Percentiles rank a stretch among this genome's conserved stretches.
Conservation (phyloP, 345 rosid species). For the Moricandia moricandioides region DNA sequence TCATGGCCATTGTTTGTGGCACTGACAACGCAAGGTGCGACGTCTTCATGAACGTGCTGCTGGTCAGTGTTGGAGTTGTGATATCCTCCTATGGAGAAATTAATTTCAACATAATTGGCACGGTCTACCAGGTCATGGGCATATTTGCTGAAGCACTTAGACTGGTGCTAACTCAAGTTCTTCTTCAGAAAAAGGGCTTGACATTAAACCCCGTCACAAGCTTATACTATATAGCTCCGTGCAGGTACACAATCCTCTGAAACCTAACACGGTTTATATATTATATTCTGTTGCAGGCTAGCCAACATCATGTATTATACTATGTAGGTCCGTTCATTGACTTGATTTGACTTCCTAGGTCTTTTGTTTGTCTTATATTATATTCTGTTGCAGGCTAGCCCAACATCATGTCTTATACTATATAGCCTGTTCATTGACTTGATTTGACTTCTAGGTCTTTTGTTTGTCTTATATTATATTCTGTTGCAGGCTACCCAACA, state of each 20-base stretch:
- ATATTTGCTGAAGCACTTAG: conserved; percentile 50
- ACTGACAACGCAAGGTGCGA: conserved; percentile 91
- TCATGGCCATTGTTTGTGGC: conserved; percentile 83
- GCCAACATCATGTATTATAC: too few species aligned
- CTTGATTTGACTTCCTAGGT: too few species aligned
- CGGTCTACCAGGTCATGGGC: conserved; percentile 91
- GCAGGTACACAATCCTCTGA: conserved; percentile 60
- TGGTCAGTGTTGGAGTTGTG: conserved; percentile 96
- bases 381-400: too few species aligned
- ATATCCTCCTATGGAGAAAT: conserved; percentile 95
- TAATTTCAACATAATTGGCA: conserved; percentile 83
- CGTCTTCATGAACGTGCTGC: conserved; percentile 87
- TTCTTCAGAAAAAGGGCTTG: too few species aligned
- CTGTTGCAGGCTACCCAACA: neutral
- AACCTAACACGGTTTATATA: neutral
- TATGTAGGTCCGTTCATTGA: too few species aligned
- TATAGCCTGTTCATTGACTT: conserved; percentile 14
- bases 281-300: too few species aligned
- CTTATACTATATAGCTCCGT: conserved; percentile 93
- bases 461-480: neutral
- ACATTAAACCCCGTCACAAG: conserved; percentile 42
- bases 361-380: too few species aligned
- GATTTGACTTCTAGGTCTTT: neutral
- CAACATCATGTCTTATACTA: too few species aligned
- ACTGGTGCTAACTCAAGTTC: too few species aligned